Conservation (phyloP, 2,329 filamentous ascomycete species). For the Plenodomus tracheiphilus region DNA sequence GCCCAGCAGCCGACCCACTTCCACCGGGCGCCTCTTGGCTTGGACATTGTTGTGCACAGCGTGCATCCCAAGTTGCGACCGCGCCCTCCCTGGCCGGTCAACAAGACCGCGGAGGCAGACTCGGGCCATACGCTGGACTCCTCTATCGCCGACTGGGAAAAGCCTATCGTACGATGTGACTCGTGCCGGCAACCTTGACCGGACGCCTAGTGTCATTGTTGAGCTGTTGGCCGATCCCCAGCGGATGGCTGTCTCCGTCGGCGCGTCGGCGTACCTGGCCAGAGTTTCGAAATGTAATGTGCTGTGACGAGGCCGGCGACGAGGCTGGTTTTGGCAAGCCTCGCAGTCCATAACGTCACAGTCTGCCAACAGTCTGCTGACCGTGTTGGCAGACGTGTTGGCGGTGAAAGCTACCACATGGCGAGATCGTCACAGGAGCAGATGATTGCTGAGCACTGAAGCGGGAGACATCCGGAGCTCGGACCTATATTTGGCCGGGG, state of each 20-base stretch:
- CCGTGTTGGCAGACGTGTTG: neutral
- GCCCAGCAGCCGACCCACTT: conserved; percentile 10
- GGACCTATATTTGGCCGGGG: neutral
- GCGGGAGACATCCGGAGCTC: neutral
- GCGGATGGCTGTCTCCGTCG: conserved; percentile 3
- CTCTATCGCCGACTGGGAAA: neutral
- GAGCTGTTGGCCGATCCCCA: conserved; percentile 1
- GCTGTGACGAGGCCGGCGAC: conserved; percentile 5
- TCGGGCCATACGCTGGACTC: neutral
- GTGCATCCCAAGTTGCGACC: conserved; percentile 18
- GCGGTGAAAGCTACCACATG: neutral
- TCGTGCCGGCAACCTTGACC: neutral
- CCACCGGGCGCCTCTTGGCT: conserved; percentile 9
- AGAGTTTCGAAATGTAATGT: conserved; percentile 2
- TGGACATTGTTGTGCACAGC: conserved; percentile 10
- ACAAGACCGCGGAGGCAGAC: neutral
- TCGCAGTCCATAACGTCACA: conserved; percentile 4
- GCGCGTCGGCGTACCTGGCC: neutral
- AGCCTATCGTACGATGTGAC: neutral
- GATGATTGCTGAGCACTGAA: neutral
- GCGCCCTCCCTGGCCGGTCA: neutral
- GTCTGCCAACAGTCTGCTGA: conserved; percentile 1
- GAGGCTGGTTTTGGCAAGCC: conserved; percentile 1
- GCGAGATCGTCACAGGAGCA: neutral
- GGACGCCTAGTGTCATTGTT: neutral